Evolutionary conservation across 768 basidiomycete genomes (phyloP).

Genomic region (Russula abietina): DNA sequence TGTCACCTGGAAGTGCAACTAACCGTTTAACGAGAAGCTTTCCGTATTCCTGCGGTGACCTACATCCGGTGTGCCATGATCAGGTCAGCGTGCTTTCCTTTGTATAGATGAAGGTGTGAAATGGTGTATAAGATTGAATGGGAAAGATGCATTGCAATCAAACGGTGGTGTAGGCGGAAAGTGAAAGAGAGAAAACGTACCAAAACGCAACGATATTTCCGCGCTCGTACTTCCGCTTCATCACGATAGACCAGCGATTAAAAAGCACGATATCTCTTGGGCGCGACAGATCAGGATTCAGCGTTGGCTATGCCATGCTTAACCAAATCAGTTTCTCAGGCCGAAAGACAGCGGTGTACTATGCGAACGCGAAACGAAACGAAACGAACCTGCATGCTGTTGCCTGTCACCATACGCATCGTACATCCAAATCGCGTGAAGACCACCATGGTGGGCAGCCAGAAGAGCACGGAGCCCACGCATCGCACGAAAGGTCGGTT

Average conservation of each 20-base stretch:
- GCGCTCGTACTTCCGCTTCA: constrained; percentile 14
- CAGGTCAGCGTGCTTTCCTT: too few relatives aligned
- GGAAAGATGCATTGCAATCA: not conserved
- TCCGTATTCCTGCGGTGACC: constrained; percentile 20
- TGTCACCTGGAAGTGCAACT: constrained; percentile 24
- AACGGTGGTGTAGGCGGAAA: not conserved
- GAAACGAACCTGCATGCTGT: constrained; percentile 26
- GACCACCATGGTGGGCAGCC: constrained; percentile 16
- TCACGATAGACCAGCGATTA: constrained; percentile 19
- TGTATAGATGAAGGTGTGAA: not conserved
- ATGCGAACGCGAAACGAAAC: too few relatives aligned
- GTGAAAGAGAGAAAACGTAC: too few relatives aligned
- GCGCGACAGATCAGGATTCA: constrained; percentile 22
- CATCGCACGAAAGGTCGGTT: constrained; percentile 1
- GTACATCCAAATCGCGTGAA: constrained; percentile 21
- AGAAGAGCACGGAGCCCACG: constrained; percentile 10
- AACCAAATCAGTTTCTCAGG: not conserved
- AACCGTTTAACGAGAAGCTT: constrained; percentile 22
- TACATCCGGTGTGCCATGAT: not conserved
- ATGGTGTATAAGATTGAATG: too few relatives aligned
- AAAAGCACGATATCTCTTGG: constrained; percentile 22
- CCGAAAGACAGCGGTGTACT: not conserved
- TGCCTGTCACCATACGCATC: constrained; percentile 18
- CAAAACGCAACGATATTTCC: constrained; percentile 23
- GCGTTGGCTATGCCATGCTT: constrained; percentile 25